phyloP scores from a whole-genome alignment of 176 grass and related monocot species.

The Neostapfia colusana region DNA sequence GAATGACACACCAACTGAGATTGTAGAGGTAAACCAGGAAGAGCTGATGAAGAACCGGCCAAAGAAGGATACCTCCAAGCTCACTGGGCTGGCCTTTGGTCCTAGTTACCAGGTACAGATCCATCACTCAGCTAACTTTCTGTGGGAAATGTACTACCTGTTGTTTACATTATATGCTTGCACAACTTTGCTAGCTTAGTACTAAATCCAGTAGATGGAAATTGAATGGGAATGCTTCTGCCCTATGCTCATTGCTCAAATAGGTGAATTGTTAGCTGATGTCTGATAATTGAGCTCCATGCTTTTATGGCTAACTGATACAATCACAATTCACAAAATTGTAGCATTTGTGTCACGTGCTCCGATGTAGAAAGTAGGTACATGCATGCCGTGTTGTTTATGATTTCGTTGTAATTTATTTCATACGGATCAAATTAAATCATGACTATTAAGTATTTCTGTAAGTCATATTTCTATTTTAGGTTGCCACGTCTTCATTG shows the following conservation, averaged over 20 bases:
- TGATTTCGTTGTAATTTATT: background rate
- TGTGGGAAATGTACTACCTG: background rate
- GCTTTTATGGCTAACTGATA: background rate
- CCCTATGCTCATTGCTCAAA: background rate
- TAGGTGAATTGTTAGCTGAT: background rate
- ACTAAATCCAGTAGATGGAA: background rate
- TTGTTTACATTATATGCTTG: background rate
- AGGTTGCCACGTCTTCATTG: background rate
- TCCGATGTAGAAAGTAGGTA: background rate
- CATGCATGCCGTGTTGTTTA: background rate
- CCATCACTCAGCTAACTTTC: background rate
- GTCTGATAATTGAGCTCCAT: background rate
- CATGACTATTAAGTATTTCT: background rate
- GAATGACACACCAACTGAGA: constrained; percentile 62
- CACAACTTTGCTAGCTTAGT: constrained; percentile 9
- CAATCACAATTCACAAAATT: background rate
- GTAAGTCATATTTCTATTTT: background rate
- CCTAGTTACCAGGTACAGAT: constrained; percentile 81
- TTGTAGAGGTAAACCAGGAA: constrained; percentile 86
- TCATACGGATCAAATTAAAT: background rate
- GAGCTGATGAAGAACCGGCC: constrained; percentile 94
- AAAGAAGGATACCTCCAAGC: constrained; percentile 73
- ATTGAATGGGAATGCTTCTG: background rate
- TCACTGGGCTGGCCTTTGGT: constrained; percentile 88
- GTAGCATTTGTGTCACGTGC: no score